phyloP scores from a whole-genome alignment of 2,329 filamentous ascomycete species.

The Fusarium sp. region DNA sequence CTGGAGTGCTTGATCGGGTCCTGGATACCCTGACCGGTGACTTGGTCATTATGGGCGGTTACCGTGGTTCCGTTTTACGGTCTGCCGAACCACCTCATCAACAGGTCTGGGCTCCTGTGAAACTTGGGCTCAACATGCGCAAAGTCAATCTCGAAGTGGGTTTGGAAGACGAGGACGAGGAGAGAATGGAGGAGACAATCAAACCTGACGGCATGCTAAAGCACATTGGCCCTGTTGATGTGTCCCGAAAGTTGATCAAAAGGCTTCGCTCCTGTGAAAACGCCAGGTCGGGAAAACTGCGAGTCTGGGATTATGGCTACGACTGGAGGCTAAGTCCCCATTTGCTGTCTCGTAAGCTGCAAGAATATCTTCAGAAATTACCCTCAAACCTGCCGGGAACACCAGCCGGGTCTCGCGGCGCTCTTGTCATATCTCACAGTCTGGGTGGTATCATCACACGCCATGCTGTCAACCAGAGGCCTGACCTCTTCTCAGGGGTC shows the following conservation, averaged over 20 bases:
- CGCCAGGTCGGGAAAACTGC: slow-evolving; percentile 75
- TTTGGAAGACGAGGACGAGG: slow-evolving; percentile 83
- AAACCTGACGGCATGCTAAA: slow-evolving; percentile 90
- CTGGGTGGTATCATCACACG: slow-evolving; percentile 89
- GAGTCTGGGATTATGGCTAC: slow-evolving; percentile 92
- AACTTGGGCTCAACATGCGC: slow-evolving; percentile 89
- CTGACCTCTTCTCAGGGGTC: slow-evolving; percentile 87
- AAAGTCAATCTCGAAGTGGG: slow-evolving; percentile 94
- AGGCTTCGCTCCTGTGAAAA: slow-evolving; percentile 81
- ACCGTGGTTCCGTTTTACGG: slow-evolving; percentile 88
- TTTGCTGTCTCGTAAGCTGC: slow-evolving; percentile 78
- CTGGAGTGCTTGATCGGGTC: slow-evolving; percentile 63
- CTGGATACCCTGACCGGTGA: slow-evolving; percentile 83
- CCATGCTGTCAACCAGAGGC: slow-evolving; percentile 86
- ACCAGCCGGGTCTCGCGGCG: slow-evolving; percentile 71
- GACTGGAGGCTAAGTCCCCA: slow-evolving; percentile 93
- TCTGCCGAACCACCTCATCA: slow-evolving; percentile 85
- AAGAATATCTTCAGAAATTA: slow-evolving; percentile 78
- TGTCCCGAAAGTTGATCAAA: slow-evolving; percentile 85
- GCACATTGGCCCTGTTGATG: slow-evolving; percentile 91
- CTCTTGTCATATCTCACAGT: slow-evolving; percentile 86
- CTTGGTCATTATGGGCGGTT: slow-evolving; percentile 89
- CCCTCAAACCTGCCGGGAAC: slow-evolving; percentile 77
- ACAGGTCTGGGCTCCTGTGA: slow-evolving; percentile 95
- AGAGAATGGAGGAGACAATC: slow-evolving; percentile 84